Evolutionary conservation across 2,329 filamentous ascomycete genomes (phyloP), one percentile per base, ranked within the genome.

Genomic region (Xylaria sp.): DNA sequence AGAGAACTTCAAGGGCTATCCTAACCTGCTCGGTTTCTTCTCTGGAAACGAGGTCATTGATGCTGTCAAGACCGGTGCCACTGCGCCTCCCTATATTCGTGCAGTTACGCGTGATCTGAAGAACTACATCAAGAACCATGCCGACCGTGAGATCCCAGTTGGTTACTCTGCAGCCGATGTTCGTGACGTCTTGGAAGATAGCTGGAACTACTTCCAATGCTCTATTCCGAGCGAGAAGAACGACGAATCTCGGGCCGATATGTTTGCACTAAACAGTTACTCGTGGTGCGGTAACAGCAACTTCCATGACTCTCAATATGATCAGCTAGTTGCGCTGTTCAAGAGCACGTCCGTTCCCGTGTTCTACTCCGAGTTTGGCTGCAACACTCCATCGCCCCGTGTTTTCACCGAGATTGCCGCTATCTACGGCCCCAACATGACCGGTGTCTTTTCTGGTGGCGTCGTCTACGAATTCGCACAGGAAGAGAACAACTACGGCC

Each of bases 81-180:
- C 80, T 63, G 89, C 88, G 41, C 91, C 91, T 51, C 90, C 89
- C n/a, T 94, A 93, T 79, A 84, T 91, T 74, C 86, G 89, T 81
- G 92, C 92, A 71, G 88, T 93, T 72, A 94, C 91, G 56, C 90
- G 92, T 77, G 92, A 94, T 81, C 85, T 94, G 79, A 94, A 93
- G 85, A 91, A 90, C 79, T 94, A 94, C 84, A 90, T 94, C 82
- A 88, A 89, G 81, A 90, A 89, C 77, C 88, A 92, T 77, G 83
- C 87, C 69, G 85, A 89, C 77, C 91, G 92, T 74, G 75, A 82
- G 69, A 92, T 94, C 73, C 92, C 92, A 25, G 91, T 94, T 67
- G 92, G 92, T 54, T 94, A 94, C 85, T 94, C 91, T 7, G 92
- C 92, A 69, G 92, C 92, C 58, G 92, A 94, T 78, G 92, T 95